These are phyloP conservation scores for Conticribra guillardii DNA, from an alignment of 108 stramenopile species.

Conservation along the genomic window DNA sequence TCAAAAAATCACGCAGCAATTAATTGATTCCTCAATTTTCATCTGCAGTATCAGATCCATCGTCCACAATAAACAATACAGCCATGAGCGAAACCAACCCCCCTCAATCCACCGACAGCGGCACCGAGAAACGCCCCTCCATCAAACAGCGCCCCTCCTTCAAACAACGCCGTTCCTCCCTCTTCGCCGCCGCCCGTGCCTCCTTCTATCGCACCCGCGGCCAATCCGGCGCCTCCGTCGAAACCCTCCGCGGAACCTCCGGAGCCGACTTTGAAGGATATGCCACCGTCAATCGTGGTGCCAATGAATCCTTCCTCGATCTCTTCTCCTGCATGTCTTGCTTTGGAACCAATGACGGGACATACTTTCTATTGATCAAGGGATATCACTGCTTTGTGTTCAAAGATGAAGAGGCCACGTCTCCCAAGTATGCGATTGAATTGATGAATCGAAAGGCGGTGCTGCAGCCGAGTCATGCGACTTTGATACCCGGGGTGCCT, in stretches of 20 bases:
- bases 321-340: slow-evolving; percentile 15
- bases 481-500: slow-evolving; percentile 17
- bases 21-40: too few relatives aligned
- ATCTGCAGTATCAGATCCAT: too few relatives aligned
- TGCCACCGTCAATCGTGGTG: slow-evolving; percentile 65
- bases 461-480: slow-evolving; percentile 27
- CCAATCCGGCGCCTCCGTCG: slow-evolving; percentile 66
- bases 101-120: background rate
- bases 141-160: background rate
- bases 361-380: slow-evolving; percentile 71
- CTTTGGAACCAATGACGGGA: slow-evolving; percentile 32
- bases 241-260: slow-evolving; percentile 69
- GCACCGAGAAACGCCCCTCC: background rate
- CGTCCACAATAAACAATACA: too few relatives aligned
- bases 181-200: slow-evolving; percentile 36
- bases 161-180: slow-evolving; percentile 30
- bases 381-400: slow-evolving; percentile 85
- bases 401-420: slow-evolving; percentile 43
- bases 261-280: slow-evolving; percentile 85
- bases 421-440: slow-evolving; percentile 83
- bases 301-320: slow-evolving; percentile 28
- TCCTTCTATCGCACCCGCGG: slow-evolving; percentile 61
- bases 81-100: too few relatives aligned
- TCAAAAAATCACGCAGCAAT: too few relatives aligned
- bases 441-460: slow-evolving; percentile 58